A percentile compares a stretch with the other conserved stretches of the same genome.
Conservation (phyloP, 768 basidiomycete genomes). For the Boletus rufocinnamomeus region DNA sequence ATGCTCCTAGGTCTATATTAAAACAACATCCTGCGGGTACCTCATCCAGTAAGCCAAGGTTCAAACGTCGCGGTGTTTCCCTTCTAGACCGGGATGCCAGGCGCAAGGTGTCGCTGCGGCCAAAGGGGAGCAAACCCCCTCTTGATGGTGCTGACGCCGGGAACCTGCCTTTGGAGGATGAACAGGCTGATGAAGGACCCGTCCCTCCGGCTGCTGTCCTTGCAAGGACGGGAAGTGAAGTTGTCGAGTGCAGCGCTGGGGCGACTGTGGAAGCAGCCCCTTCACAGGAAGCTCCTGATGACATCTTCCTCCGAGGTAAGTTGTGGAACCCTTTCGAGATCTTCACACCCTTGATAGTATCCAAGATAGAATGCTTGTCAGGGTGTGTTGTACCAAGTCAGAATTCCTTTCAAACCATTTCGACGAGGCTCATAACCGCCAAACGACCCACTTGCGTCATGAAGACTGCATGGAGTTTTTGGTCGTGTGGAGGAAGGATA, state of each 20-base stretch:
- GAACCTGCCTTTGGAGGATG: conserved; percentile 4
- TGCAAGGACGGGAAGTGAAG: conserved; percentile 53
- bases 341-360: conserved; percentile 18
- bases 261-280: conserved; percentile 41
- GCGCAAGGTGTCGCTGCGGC: conserved; percentile 9
- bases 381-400: conserved; percentile 63
- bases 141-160: conserved; percentile 22
- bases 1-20: conserved; percentile 27
- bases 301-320: conserved; percentile 82
- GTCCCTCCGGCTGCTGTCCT: conserved; percentile 69
- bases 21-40: conserved; percentile 22
- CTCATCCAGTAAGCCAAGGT: conserved; percentile 8
- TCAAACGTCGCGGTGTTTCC: conserved; percentile 16
- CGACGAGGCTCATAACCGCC: conserved; percentile 69
- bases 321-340: conserved; percentile 15
- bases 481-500: conserved; percentile 78
- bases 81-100: conserved; percentile 15
- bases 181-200: conserved; percentile 34
- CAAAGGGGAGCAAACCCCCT: conserved; percentile 26
- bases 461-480: conserved; percentile 82
- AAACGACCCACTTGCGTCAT: conserved; percentile 56
- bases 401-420: conserved; percentile 53
- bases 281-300: conserved; percentile 40
- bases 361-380: conserved; percentile 88
- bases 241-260: conserved; percentile 66